Evolutionary conservation across 2,329 filamentous ascomycete species (phyloP), one percentile per base, ranked within the genome.

Genomic region (Monosporascus cannonballus): DNA sequence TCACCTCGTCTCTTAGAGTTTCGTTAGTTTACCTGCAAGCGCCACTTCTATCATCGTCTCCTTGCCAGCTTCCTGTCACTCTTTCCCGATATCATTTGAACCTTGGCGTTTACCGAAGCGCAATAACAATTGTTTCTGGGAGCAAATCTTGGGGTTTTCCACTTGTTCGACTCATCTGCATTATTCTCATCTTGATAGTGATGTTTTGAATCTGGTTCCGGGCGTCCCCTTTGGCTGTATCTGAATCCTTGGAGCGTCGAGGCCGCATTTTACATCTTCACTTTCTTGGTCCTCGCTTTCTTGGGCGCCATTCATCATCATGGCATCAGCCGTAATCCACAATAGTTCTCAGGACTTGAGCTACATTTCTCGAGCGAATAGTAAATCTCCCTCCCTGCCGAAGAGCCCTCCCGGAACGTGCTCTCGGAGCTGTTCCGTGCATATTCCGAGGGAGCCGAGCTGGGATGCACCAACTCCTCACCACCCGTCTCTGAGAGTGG

Each of bases 241-340:
- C 55, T 54, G 54, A 59, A 54, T 60, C 59, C 71, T 73, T 70
- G 69, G 68, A 69, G 67, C 72, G 71, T 76, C 76, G 73, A 71
- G 70, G 67, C 67, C 65, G 54, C 63, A 69, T 68, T 64, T 70
- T 68, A 61, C 58, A 63, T 67, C 56, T 60, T 63, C 59, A 59
- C 52, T 62, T 65, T 66, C 62, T 68, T 68, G 65, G 61, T 54
- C 56, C 58, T 62, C 57, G 55, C 64, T 61, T 62, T 34, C 60
- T 65, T 59, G 57, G 57, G 51, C 59, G 47, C 34, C 51, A 54
- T 49, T 54, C 54, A 55, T 49, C 25, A 37, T 50, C 59, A 67
- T 67, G 64, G 57, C 63, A 55, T 54, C 63, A 54, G 60, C 56
- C 52, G 44, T 63, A 44, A 47, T 48, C 34, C 24, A 27, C 51